These are phyloP conservation scores for Rhodofomes roseus DNA, from an alignment of 1,284 basidiomycete genomes.

Conservation along the genomic window DNA sequence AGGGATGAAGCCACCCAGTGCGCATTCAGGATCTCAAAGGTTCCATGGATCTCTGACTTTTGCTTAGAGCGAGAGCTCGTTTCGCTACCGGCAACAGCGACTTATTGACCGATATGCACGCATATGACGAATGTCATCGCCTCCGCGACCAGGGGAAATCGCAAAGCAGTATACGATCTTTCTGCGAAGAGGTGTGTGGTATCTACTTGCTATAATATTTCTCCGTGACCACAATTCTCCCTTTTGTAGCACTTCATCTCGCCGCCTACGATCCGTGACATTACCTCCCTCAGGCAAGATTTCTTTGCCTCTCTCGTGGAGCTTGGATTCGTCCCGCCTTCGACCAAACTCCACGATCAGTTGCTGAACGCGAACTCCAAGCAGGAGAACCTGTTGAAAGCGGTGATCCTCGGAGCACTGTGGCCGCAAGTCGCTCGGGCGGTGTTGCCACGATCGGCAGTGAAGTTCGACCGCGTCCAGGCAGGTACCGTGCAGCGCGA, in stretches of 20 bases:
- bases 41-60: not conserved
- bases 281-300: conserved; percentile 76
- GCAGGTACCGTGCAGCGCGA: conserved; percentile 80
- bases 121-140: conserved; percentile 67
- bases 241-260: conserved; percentile 78
- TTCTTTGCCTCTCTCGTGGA: conserved; percentile 72
- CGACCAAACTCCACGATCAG: conserved; percentile 41
- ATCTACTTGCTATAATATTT: not conserved
- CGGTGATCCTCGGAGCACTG: conserved; percentile 77
- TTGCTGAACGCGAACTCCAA: conserved; percentile 56
- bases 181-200: conserved; percentile 70
- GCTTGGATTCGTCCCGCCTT: conserved; percentile 64
- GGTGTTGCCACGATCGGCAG: conserved; percentile 66
- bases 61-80: conserved; percentile 59
- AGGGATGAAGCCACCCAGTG: conserved; percentile 76
- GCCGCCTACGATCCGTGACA: conserved; percentile 71
- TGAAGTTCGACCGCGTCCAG: conserved; percentile 81
- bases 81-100: conserved; percentile 82
- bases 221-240: not conserved
- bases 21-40: conserved; percentile 14
- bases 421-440: conserved; percentile 80
- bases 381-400: conserved; percentile 76
- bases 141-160: conserved; percentile 50
- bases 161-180: conserved; percentile 48
- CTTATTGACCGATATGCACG: conserved; percentile 77